Evolutionary conservation across 2,329 filamentous ascomycete genomes (phyloP), one percentile per base, ranked within the genome.

Genomic region (Xylaria hypoxylon): DNA sequence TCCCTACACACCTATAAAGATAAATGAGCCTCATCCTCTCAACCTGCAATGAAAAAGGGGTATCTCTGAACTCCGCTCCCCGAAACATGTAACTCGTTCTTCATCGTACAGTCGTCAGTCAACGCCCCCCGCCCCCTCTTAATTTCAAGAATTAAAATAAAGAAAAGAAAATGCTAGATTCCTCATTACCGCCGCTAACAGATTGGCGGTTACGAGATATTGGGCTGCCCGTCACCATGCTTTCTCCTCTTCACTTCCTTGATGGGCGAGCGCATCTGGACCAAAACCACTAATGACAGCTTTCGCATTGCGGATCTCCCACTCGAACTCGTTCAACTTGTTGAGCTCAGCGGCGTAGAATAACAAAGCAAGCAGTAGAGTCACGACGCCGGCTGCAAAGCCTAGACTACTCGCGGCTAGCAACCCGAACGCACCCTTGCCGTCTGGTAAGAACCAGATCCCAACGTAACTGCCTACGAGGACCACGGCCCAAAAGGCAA

Each of bases 291-390:
- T 76, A 24, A 80, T 79, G 4, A 79, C 74, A 0, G 81, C 80
- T 69, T 81, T 89, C 13, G 90, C 90, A 76, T 92, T 94, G 57
- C 82, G 82, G 28, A 98, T 90, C 79, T 99, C 96, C 92, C 93
- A 97, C 77, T 96, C 89, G 80, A 98, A 98, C 81, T 99, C 96
- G 74, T 89, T 90, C 61, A 99, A 81, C 3, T 91, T 90, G 65
- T 93, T 86, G 65, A 97, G 80, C 81, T 99, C 96, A 67, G 89
- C 89, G 11, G 91, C 90, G 65, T 97, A 90, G 77, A 99, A 99
- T 55, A 98, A 79, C 0, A 96, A 86, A 0, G 94, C 92, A 77
- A 98, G 92, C 45, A 98, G 80, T 0, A 95, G 94, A 76, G 97
- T 92, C 22, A 97, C 77, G 2, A 93, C 87, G 0, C 95, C 95